Percentiles rank a stretch among this genome's conserved stretches.
Evolutionary conservation across 148 eudicot genomes (phyloP).

Genomic region (Amaranthus palmeri): DNA sequence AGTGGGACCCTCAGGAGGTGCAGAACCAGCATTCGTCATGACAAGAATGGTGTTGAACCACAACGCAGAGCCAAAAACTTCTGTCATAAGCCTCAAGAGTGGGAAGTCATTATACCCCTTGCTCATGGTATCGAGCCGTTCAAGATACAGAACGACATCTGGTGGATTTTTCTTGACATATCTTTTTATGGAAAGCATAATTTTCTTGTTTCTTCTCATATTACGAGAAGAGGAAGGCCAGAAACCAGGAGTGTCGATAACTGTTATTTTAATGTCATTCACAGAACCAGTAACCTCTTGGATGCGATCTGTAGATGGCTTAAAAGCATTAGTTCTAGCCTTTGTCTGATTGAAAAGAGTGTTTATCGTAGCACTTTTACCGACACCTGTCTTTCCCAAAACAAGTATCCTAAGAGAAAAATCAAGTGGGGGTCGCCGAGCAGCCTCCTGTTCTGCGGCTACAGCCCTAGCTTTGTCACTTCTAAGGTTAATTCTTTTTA

Average conservation of each 20-base stretch:
- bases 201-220: conserved; percentile 58
- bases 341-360: conserved; percentile 73
- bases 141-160: conserved; percentile 79
- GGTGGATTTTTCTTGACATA: conserved; percentile 65
- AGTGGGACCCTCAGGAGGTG: conserved; percentile 73
- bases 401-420: conserved; percentile 68
- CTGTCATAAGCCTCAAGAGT: conserved; percentile 71
- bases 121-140: conserved; percentile 76
- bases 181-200: conserved; percentile 63
- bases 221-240: conserved; percentile 53
- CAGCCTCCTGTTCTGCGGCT: conserved; percentile 64
- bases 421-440: conserved; percentile 53
- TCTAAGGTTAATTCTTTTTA: conserved; percentile 63
- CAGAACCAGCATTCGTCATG: conserved; percentile 78
- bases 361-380: conserved; percentile 95
- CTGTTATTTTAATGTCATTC: conserved; percentile 67
- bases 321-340: conserved; percentile 71
- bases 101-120: conserved; percentile 65
- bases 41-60: conserved; percentile 95
- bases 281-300: conserved; percentile 65
- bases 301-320: conserved; percentile 65
- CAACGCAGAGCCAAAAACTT: conserved; percentile 77
- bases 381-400: conserved; percentile 88
- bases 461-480: conserved; percentile 58
- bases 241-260: conserved; percentile 94